Percentiles rank a stretch among this genome's conserved stretches.
Conservation (phyloP, 257 asterid species). For the Salvia miltiorrhiza region DNA sequence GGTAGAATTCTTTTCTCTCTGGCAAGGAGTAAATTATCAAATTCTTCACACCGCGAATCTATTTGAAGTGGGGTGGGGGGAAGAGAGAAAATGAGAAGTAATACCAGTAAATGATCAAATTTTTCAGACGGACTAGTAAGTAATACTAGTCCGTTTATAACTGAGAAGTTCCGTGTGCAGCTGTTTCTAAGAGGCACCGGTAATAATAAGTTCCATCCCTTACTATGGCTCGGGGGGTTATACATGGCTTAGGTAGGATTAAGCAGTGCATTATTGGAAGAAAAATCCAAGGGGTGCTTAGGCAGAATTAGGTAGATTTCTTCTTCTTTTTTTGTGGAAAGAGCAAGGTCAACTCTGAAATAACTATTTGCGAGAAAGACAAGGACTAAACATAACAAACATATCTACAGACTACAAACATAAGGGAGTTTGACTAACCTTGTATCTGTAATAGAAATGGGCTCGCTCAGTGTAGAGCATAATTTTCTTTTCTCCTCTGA, state of each 20-base stretch:
- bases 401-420: neutral
- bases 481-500: constrained; percentile 70
- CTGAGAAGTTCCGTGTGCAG: neutral
- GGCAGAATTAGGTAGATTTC: too few relatives aligned
- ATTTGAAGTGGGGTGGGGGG: constrained; percentile 6
- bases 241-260: too few relatives aligned
- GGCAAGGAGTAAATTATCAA: constrained; percentile 84
- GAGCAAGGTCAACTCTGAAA: too few relatives aligned
- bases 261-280: too few relatives aligned
- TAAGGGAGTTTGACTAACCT: constrained; percentile 40
- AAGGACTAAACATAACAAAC: neutral
- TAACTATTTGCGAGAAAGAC: neutral
- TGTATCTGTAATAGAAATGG: constrained; percentile 95
- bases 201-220: too few relatives aligned
- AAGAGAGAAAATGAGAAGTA: constrained; percentile 9
- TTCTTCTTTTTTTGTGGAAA: too few relatives aligned
- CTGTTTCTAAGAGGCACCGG: too few relatives aligned
- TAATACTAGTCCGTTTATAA: neutral
- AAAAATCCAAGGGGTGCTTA: too few relatives aligned
- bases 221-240: too few relatives aligned
- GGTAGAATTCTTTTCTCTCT: constrained; percentile 91
- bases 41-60: constrained; percentile 88
- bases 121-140: too few relatives aligned
- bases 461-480: constrained; percentile 95
- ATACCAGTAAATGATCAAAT: too few relatives aligned